Evolutionary conservation across 2,329 filamentous ascomycete species (phyloP).

Genomic region (Hymenotorrendiella dingleyae): DNA sequence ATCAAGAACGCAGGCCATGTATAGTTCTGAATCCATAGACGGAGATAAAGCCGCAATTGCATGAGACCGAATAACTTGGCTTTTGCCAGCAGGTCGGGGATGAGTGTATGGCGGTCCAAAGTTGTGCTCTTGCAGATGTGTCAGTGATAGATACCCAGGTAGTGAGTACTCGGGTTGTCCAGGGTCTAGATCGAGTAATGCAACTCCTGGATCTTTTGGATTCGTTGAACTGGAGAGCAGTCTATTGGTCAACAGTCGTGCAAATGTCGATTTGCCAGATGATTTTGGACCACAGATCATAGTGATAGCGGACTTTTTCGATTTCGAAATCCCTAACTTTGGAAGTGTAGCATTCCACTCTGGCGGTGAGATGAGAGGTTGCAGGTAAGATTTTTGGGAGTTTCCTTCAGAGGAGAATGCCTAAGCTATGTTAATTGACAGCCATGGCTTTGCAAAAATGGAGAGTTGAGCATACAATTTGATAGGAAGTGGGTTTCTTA

Average conservation of each 20-base stretch:
- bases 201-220: constrained; percentile 34
- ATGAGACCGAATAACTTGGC: constrained; percentile 53
- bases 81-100: constrained; percentile 33
- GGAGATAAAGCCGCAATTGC: constrained; percentile 60
- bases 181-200: constrained; percentile 66
- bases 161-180: constrained; percentile 71
- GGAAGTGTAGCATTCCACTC: constrained; percentile 49
- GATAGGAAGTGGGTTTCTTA: constrained; percentile 36
- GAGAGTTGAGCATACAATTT: constrained; percentile 37
- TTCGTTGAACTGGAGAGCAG: constrained; percentile 37
- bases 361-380: constrained; percentile 50
- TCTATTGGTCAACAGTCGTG: constrained; percentile 59
- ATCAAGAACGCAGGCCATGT: constrained; percentile 57
- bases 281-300: constrained; percentile 66
- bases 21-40: constrained; percentile 61
- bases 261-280: constrained; percentile 72
- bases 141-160: constrained; percentile 63
- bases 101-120: constrained; percentile 65
- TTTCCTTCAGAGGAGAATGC: constrained; percentile 48
- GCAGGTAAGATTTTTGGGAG: constrained; percentile 43
- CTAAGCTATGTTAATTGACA: constrained; percentile 35
- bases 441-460: neutral
- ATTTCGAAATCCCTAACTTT: constrained; percentile 28
- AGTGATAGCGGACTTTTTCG: constrained; percentile 35
- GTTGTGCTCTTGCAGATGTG: constrained; percentile 54